phyloP scores from a whole-genome alignment of 805 yeast species.

The Schwanniomyces occidentalis region DNA sequence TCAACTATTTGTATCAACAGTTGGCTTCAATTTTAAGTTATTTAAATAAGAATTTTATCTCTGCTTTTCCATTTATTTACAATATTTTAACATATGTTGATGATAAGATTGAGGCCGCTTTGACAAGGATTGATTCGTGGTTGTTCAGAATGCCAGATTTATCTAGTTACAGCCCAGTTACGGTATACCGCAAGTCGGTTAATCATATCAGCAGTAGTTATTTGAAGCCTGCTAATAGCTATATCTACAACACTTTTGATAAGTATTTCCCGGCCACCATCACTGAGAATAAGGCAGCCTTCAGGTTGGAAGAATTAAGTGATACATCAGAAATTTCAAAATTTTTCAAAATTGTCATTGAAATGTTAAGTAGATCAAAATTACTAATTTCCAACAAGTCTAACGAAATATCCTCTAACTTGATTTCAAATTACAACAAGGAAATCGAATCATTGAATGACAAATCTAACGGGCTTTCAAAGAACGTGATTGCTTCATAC shows the following conservation, averaged over 20 bases:
- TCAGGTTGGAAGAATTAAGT: constrained; percentile 18
- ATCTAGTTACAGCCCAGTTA: constrained; percentile 10
- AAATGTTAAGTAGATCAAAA: constrained; percentile 19
- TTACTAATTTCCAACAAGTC: constrained; percentile 27
- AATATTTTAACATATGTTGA: constrained; percentile 22
- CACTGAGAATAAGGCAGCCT: constrained; percentile 27
- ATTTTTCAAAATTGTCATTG: constrained; percentile 18
- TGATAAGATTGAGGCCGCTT: constrained; percentile 19
- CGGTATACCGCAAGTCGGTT: constrained; percentile 10
- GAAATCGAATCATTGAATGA: constrained; percentile 24
- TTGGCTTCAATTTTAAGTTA: constrained; percentile 20
- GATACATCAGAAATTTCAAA: constrained; percentile 17
- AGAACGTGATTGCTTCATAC: constrained; percentile 31
- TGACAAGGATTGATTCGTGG: constrained; percentile 21
- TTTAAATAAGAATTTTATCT: constrained; percentile 22
- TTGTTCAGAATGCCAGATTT: constrained; percentile 12
- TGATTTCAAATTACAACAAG: constrained; percentile 34
- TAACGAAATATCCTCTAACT: constrained; percentile 26
- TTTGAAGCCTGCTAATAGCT: constrained; percentile 14
- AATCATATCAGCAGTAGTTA: constrained; percentile 6
- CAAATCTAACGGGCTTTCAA: constrained; percentile 15
- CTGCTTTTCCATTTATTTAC: constrained; percentile 18
- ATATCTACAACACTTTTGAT: constrained; percentile 17
- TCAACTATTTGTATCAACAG: constrained; percentile 25
- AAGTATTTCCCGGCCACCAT: constrained; percentile 26